phyloP scores from a whole-genome alignment of 2,329 filamentous ascomycete genomes.

The Fusarium liriodendri region DNA sequence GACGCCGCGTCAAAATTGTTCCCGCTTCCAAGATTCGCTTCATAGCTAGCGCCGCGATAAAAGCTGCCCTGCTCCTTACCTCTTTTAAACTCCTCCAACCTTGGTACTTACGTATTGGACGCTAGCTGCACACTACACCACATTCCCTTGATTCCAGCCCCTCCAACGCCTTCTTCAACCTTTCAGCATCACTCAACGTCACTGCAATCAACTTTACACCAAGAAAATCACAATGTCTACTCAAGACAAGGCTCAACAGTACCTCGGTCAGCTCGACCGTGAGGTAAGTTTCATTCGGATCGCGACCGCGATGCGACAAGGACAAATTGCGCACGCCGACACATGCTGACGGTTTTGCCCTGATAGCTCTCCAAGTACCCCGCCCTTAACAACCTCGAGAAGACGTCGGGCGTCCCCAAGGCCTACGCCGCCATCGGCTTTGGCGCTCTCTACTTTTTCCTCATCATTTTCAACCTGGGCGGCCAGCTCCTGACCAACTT shows the following conservation, averaged over 20 bases:
- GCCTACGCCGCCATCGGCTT: slow-evolving; percentile 84
- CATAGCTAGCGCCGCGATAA: slow-evolving; percentile 44
- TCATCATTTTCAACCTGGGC: slow-evolving; percentile 92
- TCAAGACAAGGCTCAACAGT: slow-evolving; percentile 81
- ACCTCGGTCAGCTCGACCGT: slow-evolving; percentile 83
- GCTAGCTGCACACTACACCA: slow-evolving; percentile 35
- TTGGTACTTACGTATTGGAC: slow-evolving; percentile 35
- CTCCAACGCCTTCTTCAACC: slow-evolving; percentile 28
- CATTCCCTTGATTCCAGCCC: slow-evolving; percentile 29
- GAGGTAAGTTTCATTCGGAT: slow-evolving; percentile 68
- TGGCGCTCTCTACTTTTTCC: slow-evolving; percentile 85
- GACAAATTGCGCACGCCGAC: slow-evolving; percentile 30
- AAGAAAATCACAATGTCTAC: slow-evolving; percentile 66
- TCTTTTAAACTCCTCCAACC: slow-evolving; percentile 35
- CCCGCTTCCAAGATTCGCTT: slow-evolving; percentile 41
- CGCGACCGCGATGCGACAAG: slow-evolving; percentile 12
- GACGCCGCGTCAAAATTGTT: slow-evolving; percentile 45
- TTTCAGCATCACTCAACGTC: slow-evolving; percentile 27
- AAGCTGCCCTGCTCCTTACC: slow-evolving; percentile 40
- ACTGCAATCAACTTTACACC: slow-evolving; percentile 8
- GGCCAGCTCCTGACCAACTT: slow-evolving; percentile 90
- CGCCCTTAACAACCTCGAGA: slow-evolving; percentile 85
- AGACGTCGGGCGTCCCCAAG: slow-evolving; percentile 85
- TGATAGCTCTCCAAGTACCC: slow-evolving; percentile 86
- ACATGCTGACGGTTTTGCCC: slow-evolving; percentile 41